Base-by-base conservation (phyloP, 768 basidiomycete species). In the Suillus subluteus region DNA sequence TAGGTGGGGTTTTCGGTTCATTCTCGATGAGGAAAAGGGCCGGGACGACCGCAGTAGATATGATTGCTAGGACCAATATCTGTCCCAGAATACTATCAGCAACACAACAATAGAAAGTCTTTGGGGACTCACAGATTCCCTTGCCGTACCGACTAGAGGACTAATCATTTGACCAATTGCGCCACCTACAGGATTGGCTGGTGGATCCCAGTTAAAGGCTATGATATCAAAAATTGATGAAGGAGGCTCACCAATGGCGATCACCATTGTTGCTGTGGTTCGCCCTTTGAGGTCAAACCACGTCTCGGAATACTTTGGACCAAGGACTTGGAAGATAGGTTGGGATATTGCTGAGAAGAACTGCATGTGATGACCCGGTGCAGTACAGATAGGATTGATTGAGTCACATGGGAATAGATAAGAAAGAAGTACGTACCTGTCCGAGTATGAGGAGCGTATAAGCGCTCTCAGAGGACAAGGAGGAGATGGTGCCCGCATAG, bases 271-370 rank as follows among this genome's bases (percentile, higher is more conserved):
- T 15, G 91, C 91, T 0, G 93, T 94, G 3, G 91, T 94, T 50
- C 94, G 83, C 16, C 89, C 87, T 66, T 85, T 81, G 58, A 94
- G 77, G 67, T 91, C 87, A 71, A 95, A 95, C 94, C 94, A 95
- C 40, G 79, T 86, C 73, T 95, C 91, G 0, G 93, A 94, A 76
- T 90, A 95, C 62, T 86, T 88, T 2, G 94, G 91, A 6, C 90
- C 91, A 11, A 94, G 78, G 32, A 95, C 85, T 77, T 92, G 92
- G 75, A 87, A 94, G 16, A 89, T 79, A 3, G 92, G 88, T 72
- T 92, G 90, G 3, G 91, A 81, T 56, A 92, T 75, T 1, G 86
- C 86, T 8, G 86, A 82, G 48, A 94, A 82, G 18, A 88, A 69
- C 91, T 93, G 65, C 37, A 41, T 41, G 23, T 18, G 9, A 30